These are phyloP conservation scores for Hansfordia pulvinata DNA, from an alignment of 2,329 filamentous ascomycete genomes.

Conservation along the genomic window DNA sequence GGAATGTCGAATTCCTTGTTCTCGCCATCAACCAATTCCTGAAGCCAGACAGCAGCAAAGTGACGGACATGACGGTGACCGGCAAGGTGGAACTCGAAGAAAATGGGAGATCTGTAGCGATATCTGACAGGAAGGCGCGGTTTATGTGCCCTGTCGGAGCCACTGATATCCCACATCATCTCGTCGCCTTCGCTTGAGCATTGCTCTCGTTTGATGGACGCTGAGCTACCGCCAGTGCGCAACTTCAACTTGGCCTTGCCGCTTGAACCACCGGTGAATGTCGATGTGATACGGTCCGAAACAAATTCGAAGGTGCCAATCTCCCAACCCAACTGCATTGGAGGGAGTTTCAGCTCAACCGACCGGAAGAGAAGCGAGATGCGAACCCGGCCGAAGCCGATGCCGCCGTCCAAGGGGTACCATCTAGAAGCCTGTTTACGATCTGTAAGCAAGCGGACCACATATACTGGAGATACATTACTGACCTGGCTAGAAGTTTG, in stretches of 20 bases:
- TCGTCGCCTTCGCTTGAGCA: slow-evolving; percentile 48
- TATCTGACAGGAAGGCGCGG: slow-evolving; percentile 77
- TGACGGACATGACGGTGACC: slow-evolving; percentile 59
- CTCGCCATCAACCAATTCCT: slow-evolving; percentile 71
- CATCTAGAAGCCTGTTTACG: slow-evolving; percentile 46
- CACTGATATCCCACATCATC: slow-evolving; percentile 34
- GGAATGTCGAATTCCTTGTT: slow-evolving; percentile 71
- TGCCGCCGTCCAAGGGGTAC: slow-evolving; percentile 93
- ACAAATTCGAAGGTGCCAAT: slow-evolving; percentile 88
- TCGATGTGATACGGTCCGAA: slow-evolving; percentile 54
- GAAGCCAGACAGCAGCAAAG: slow-evolving; percentile 75
- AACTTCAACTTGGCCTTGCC: slow-evolving; percentile 64
- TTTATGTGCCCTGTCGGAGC: slow-evolving; percentile 22
- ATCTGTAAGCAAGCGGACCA: slow-evolving; percentile 10
- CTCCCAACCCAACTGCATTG: slow-evolving; percentile 79
- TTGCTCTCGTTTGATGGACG: slow-evolving; percentile 48
- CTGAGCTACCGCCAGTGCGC: slow-evolving; percentile 73
- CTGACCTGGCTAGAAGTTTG: slow-evolving; percentile 64
- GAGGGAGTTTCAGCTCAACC: slow-evolving; percentile 75
- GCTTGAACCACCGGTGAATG: slow-evolving; percentile 37
- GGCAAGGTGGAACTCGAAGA: slow-evolving; percentile 68
- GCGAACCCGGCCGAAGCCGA: slow-evolving; percentile 80
- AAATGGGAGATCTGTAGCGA: slow-evolving; percentile 78
- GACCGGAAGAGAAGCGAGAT: slow-evolving; percentile 85
- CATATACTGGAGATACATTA: not conserved